Evolutionary conservation across 1,284 basidiomycete genomes (phyloP), one percentile per base, ranked within the genome.

Genomic region (Cystobasidiaceae sp.): DNA sequence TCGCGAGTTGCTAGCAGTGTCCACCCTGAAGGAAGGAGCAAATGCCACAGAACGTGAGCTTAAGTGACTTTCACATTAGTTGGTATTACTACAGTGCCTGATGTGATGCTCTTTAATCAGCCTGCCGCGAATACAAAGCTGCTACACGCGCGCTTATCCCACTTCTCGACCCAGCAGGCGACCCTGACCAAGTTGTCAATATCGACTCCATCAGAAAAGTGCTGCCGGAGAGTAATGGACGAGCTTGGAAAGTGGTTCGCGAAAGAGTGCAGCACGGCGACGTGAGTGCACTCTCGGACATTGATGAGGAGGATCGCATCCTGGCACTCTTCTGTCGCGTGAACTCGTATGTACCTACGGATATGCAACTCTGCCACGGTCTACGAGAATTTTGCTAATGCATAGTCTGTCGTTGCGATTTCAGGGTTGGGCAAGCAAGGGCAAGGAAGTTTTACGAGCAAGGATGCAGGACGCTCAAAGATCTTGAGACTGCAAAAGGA

Each of bases 241-340:
- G 61, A 13, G 61, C 68, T 3, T 72, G 71, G 71, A 62, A 54
- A 5, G 41, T 41, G 1, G 69, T 71, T 15, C 21, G 30, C 25
- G 68, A 72, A 13, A 56, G 60, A 4, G 28, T 70, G 1, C 17
- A 51, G 19, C 52, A 23, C 0, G 49, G 63, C 27, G 51, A 45
- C 19, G 46, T 67, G 17, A 0, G 13, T 2, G 43, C 34, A 32
- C 56, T 72, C 2, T 37, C 34, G 4, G 25, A 8, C 2, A 28
- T 72, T 7, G 41, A 19, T 4, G 32, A 28, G 19, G 43, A 56
- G 30, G 57, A 62, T 2, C 66, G 66, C 44, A 67, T 68, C 2
- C 44, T 50, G 1, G 25, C 70, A 0, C 32, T 45, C 2, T 67
- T 72, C 9, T 39, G 68, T 0, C 57, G 67, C 7, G 39, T 71